Evolutionary conservation across 23 red algal species (phyloP).

Genomic region (Pyropia haitanensis): DNA sequence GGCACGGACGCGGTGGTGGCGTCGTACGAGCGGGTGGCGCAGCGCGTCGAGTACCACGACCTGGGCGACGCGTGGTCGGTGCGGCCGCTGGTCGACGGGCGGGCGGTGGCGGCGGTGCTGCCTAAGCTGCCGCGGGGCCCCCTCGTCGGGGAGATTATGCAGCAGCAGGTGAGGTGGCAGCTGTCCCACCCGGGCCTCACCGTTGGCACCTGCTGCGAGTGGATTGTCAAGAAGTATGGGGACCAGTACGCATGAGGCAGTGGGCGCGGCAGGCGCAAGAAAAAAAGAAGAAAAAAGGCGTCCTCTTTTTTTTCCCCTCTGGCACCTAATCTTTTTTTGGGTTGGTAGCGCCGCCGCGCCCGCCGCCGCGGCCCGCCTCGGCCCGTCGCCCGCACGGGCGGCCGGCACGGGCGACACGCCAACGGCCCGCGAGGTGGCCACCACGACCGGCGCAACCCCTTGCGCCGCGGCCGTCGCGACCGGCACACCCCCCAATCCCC

Average conservation of each 20-base stretch:
- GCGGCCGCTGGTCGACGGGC: constrained; percentile 61
- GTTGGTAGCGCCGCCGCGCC: too few species aligned
- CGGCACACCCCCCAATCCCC: too few species aligned
- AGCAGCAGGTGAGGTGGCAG: constrained; percentile 55
- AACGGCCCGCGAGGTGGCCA: too few species aligned
- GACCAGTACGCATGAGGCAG: not conserved
- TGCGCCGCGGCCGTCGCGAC: too few species aligned
- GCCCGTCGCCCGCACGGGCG: too few species aligned
- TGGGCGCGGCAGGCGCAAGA: too few species aligned
- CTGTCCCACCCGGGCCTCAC: constrained; percentile 38
- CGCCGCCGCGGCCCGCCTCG: too few species aligned
- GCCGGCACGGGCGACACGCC: too few species aligned
- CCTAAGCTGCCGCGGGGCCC: constrained; percentile 57
- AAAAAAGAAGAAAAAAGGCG: too few species aligned
- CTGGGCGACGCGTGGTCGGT: constrained; percentile 47
- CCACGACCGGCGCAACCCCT: too few species aligned
- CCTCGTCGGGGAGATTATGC: constrained; percentile 45
- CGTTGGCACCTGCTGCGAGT: constrained; percentile 16
- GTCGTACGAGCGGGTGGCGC: constrained; percentile 22
- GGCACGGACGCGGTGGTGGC: constrained; percentile 7
- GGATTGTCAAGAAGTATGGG: constrained; percentile 34
- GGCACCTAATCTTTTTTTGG: too few species aligned
- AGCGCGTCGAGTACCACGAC: constrained; percentile 27
- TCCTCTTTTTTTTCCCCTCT: too few species aligned
- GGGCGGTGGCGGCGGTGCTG: constrained; percentile 37